Conservation (phyloP, 1,284 basidiomycete species). For the Tylopilus sp. region DNA sequence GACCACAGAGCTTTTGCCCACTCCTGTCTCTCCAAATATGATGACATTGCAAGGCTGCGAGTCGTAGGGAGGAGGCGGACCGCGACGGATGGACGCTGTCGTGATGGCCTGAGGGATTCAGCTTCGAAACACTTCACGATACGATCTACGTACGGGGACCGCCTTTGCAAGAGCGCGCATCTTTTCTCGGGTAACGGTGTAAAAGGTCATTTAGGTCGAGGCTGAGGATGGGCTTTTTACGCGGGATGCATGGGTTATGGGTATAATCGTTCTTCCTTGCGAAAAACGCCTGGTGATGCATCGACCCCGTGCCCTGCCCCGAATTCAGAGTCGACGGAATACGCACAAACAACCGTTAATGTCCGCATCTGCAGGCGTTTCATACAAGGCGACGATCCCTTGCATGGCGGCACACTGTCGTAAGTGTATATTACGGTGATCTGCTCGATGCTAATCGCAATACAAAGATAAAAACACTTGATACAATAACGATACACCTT, state of each 20-base stretch:
- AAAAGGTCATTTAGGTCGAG: conserved; percentile 7
- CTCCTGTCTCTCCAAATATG: conserved; percentile 28
- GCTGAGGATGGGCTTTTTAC: conserved; percentile 1
- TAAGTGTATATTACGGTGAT: conserved; percentile 3
- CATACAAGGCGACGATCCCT: conserved; percentile 4
- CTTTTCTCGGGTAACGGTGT: conserved; percentile 2
- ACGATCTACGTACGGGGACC: conserved; percentile 11
- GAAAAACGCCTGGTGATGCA: conserved; percentile 8
- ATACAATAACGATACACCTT: background rate
- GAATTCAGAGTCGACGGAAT: background rate
- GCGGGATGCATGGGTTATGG: conserved; percentile 14
- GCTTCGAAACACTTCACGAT: background rate
- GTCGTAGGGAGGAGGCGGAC: conserved; percentile 18
- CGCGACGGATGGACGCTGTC: background rate
- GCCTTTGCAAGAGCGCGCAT: conserved; percentile 7
- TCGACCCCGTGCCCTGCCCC: background rate
- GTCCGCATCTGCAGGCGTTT: conserved; percentile 5
- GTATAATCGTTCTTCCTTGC: conserved; percentile 2
- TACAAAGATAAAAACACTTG: conserved; percentile 8
- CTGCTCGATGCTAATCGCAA: background rate
- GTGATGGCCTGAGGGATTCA: conserved; percentile 11
- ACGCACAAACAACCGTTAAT: conserved; percentile 12
- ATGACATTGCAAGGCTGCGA: conserved; percentile 21
- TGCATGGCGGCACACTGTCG: conserved; percentile 2
- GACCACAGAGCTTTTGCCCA: conserved; percentile 29